A percentile compares a stretch with the other conserved stretches of the same genome.
Conservation (phyloP, 306 rosid genomes). For the Calophaca sinica region DNA sequence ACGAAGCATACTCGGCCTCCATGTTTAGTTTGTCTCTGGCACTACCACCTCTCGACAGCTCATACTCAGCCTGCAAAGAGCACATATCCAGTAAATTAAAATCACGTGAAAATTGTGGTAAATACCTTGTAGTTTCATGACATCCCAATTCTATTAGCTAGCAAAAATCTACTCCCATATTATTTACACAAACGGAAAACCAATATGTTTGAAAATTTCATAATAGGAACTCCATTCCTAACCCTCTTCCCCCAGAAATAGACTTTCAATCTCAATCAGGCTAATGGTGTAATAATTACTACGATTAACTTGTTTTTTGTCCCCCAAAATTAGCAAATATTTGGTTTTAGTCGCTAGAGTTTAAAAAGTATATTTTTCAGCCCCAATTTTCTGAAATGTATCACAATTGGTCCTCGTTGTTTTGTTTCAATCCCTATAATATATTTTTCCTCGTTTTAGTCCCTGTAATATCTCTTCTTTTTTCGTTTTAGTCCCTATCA, state of each 20-base stretch:
- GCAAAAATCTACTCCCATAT: conserved; percentile 8
- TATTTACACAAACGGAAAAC: conserved; percentile 36
- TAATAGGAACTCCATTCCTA: conserved; percentile 28
- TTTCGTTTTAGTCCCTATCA: no score
- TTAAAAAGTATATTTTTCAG: no score
- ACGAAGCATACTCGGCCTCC: conserved; percentile 77
- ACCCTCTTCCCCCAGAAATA: conserved; percentile 32
- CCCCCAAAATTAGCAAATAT: no score
- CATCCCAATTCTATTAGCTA: conserved; percentile 35
- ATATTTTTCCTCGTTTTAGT: no score
- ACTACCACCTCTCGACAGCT: conserved; percentile 66
- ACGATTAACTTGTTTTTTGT: no score
- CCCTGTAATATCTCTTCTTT: no score
- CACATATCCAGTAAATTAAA: conserved; percentile 43
- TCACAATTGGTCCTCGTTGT: no score
- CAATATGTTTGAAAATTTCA: conserved; percentile 20
- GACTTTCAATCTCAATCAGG: conserved; percentile 34
- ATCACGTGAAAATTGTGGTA: conserved; percentile 34
- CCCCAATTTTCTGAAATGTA: no score
- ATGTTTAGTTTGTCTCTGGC: conserved; percentile 78
- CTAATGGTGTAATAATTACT: conserved; percentile 33
- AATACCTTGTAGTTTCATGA: conserved; percentile 22
- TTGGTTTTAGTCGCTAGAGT: no score
- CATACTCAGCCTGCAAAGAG: conserved; percentile 82
- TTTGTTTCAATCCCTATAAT: no score